phyloP scores from a whole-genome alignment of 1,284 basidiomycete species.

The Veloboletus limbatus region DNA sequence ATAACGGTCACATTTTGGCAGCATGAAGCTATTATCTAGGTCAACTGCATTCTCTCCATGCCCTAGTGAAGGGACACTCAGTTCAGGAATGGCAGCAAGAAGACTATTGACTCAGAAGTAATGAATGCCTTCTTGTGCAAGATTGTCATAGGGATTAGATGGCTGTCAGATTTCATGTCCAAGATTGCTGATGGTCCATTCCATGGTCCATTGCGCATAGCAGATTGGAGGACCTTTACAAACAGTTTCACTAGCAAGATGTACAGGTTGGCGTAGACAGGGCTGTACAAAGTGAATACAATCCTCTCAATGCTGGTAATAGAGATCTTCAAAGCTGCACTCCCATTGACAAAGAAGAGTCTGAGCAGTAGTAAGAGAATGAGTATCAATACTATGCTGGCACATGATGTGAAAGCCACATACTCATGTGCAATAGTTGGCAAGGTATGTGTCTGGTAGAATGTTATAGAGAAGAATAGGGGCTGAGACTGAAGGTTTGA shows the following conservation, averaged over 20 bases:
- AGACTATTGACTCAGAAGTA: background rate
- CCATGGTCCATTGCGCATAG: conserved; percentile 1
- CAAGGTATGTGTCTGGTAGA: background rate
- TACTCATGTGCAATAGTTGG: conserved; percentile 1
- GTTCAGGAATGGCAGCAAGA: background rate
- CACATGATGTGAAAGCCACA: conserved; percentile 1
- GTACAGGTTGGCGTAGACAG: background rate
- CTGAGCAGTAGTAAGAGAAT: background rate
- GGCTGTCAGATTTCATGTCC: background rate
- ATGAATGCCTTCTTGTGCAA: background rate
- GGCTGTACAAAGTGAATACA: background rate
- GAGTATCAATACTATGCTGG: conserved; percentile 1
- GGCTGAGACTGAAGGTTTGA: background rate
- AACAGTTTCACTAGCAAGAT: background rate
- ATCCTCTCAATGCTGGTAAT: background rate
- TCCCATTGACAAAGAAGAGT: background rate
- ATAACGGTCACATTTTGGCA: too few relatives aligned
- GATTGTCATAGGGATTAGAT: background rate
- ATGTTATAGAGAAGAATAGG: background rate
- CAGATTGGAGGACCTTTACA: background rate
- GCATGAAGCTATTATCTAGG: background rate
- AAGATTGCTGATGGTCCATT: background rate
- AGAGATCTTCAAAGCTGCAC: background rate
- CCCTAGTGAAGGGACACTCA: background rate
- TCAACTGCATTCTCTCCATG: background rate